Evolutionary conservation across 2,329 filamentous ascomycete species (phyloP).

Genomic region (Pyricularia sp.): DNA sequence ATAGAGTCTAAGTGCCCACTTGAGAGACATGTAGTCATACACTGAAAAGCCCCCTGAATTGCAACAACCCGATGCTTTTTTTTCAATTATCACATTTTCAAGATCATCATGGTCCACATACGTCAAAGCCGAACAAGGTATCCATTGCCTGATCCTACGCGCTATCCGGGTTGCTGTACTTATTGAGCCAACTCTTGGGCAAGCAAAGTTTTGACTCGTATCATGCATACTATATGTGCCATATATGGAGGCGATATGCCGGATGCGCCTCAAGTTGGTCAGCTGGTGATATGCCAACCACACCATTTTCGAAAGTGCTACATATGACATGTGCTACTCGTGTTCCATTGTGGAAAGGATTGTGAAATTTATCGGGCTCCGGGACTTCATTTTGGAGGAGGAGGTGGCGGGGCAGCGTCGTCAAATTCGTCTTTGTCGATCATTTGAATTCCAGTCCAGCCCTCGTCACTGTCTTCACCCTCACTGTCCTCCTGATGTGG

Average conservation of each 20-base stretch:
- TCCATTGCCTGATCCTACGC: neutral
- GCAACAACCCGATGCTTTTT: neutral
- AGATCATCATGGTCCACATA: neutral
- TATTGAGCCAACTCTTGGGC: neutral
- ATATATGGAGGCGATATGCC: neutral
- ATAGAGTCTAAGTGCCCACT: neutral
- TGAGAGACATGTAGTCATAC: neutral
- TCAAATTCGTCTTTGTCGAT: conserved; percentile 7
- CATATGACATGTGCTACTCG: neutral
- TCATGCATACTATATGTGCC: neutral
- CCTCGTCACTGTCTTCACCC: conserved; percentile 6
- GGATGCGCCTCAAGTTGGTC: neutral
- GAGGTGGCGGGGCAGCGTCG: neutral
- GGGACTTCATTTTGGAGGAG: neutral
- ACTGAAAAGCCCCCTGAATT: neutral
- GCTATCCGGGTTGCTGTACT: neutral
- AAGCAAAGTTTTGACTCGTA: neutral
- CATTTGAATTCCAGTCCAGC: conserved; percentile 8
- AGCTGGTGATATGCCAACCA: neutral
- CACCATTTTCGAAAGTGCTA: neutral
- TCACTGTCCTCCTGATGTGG: neutral
- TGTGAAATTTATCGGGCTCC: neutral
- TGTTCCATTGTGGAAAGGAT: neutral
- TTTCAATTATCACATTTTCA: neutral
- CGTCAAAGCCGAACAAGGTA: neutral